Base-by-base conservation (phyloP, 257 asterid genomes). In the Catharanthus roseus region DNA sequence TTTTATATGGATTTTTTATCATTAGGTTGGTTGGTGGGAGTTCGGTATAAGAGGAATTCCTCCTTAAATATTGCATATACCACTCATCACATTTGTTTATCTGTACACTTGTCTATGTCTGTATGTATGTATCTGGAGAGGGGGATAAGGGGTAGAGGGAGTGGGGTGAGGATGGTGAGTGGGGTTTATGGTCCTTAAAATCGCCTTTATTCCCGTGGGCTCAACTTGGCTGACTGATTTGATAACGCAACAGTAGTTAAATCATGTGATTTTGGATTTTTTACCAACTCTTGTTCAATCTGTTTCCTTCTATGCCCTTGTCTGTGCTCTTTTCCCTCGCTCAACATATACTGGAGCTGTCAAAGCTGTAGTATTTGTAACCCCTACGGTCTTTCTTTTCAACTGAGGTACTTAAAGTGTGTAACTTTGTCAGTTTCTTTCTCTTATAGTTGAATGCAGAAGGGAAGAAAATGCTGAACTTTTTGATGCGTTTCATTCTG, bases 161-260 rank as follows among this genome's bases (percentile, higher is more conserved):
- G 47, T 39, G 69, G 55, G 67, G 67, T 38, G 53, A n/a, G 38
- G n/a, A 42, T 66, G 65, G 68, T 23, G 1, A 54, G 67, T 45
- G 70, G 81, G 77, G 76, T 70, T 78, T 38, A 68, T 76, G 79
- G 84, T 80, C 84, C 80, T 81, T 81, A 87, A 82, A 81, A 64
- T 83, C 36, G 72, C 75, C 85, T 84, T 83, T 73, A 85, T 77
- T 87, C 77, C 67, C 28, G 92, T 84, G 95, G 91, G 90, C 84
- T 77, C 82, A 75, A 70, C 62, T 78, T 71, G 88, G 77, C 78
- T 68, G 91, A 85, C 69, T 86, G 85, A 80, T 86, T 76, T 85
- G 85, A 77, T 77, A 81, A 61, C 75, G 76, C 81, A 74, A 75
- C 75, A 80, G 76, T 72, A 61, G 79, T 80, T 83, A 80, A 75